A percentile compares a stretch with the other conserved stretches of the same genome.
Conservation (phyloP, 495 filamentous ascomycete species). For the Bathelium albidoporum region DNA sequence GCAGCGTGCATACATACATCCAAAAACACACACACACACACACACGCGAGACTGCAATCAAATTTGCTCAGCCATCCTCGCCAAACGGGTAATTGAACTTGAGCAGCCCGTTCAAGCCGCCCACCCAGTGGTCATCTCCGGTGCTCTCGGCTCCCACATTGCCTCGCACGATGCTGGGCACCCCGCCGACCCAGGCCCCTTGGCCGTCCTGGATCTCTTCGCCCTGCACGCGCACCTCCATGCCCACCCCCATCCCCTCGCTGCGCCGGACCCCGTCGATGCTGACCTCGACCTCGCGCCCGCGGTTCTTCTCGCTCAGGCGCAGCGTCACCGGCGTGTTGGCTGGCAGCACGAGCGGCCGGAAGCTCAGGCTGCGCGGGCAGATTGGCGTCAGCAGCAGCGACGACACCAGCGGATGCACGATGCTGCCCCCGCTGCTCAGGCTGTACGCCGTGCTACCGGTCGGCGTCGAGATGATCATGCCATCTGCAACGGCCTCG, state of each 20-base stretch:
- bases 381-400: conserved; percentile 90
- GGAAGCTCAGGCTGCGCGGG: conserved; percentile 80
- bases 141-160: conserved; percentile 30
- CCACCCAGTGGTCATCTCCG: conserved; percentile 84
- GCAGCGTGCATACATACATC: not conserved
- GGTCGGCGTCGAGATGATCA: conserved; percentile 87
- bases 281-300: conserved; percentile 75
- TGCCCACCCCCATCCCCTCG: conserved; percentile 61
- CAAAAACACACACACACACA: too few species aligned
- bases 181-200: conserved; percentile 51
- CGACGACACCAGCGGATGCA: conserved; percentile 82
- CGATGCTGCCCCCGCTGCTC: conserved; percentile 84
- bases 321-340: conserved; percentile 75
- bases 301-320: conserved; percentile 72
- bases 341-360: conserved; percentile 78
- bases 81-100: conserved; percentile 99
- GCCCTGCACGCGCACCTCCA: conserved; percentile 80
- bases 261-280: conserved; percentile 72
- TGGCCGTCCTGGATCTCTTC: conserved; percentile 55
- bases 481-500: conserved; percentile 86
- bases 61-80: conserved; percentile 43
- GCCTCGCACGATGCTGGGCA: conserved; percentile 57
- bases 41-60: not conserved
- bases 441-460: conserved; percentile 92
- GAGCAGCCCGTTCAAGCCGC: conserved; percentile 82